Conservation (phyloP, 2,329 filamentous ascomycete species). For the Basipetospora sp. region DNA sequence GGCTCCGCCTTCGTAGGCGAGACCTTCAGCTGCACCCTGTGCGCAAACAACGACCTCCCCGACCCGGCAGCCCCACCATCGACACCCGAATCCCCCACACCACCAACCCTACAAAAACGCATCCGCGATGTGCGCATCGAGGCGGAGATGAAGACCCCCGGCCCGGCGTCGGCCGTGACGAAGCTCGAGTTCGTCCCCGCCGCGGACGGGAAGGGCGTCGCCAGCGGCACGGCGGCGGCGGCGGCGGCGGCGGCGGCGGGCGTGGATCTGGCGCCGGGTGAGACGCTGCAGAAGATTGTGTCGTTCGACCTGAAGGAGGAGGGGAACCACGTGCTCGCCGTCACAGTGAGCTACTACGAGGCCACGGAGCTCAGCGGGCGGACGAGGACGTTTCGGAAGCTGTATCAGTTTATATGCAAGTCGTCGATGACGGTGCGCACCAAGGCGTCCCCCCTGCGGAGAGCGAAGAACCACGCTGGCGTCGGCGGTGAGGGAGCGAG, state of each 20-base stretch:
- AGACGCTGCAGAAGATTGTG: constrained; percentile 67
- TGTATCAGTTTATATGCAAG: constrained; percentile 94
- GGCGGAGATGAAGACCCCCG: constrained; percentile 89
- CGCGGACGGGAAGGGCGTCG: not conserved
- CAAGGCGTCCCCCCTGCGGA: constrained; percentile 54
- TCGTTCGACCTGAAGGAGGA: constrained; percentile 84
- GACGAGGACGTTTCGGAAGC: constrained; percentile 75
- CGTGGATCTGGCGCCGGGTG: constrained; percentile 42
- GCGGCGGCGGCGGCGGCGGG: constrained; percentile 14
- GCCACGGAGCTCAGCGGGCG: constrained; percentile 55
- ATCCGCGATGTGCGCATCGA: constrained; percentile 69
- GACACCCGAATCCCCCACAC: not conserved
- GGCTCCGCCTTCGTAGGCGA: constrained; percentile 92
- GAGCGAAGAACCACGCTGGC: constrained; percentile 16
- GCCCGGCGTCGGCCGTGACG: constrained; percentile 36
- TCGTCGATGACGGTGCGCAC: constrained; percentile 79
- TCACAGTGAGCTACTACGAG: constrained; percentile 90
- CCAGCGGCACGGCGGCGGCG: constrained; percentile 7
- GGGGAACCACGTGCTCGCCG: constrained; percentile 81
- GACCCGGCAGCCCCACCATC: no score
- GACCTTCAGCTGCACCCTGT: constrained; percentile 84
- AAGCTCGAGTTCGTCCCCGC: constrained; percentile 45
- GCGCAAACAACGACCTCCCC: constrained; percentile 71
- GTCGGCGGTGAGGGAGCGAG: not conserved
- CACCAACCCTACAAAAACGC: constrained; percentile 22